Conservation (phyloP, 768 basidiomycete genomes). For the Lentinula sp. region DNA sequence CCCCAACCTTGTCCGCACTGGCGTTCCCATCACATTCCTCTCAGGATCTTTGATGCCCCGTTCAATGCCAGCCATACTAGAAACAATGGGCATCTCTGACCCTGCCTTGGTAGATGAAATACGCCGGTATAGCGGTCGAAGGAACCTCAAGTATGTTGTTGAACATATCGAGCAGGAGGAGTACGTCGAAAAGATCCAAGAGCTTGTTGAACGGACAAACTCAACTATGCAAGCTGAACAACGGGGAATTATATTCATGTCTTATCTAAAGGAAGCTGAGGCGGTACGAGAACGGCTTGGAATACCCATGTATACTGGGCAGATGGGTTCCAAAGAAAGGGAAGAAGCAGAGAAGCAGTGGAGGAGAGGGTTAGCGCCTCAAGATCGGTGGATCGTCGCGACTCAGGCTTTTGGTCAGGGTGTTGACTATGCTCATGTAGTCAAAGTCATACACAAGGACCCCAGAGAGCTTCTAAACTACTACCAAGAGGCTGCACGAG, state of each 20-base stretch:
- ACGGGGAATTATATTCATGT: not conserved
- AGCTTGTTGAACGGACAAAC: not conserved
- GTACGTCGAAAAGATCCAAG: not conserved
- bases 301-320: not conserved
- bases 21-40: not conserved
- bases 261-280: not conserved
- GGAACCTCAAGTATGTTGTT: not conserved
- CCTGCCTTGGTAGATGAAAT: not conserved
- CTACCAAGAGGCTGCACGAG: not conserved
- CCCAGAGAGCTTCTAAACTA: not conserved
- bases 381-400: not conserved
- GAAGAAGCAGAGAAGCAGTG: no score
- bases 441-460: not conserved
- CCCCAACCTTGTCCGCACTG: not conserved
- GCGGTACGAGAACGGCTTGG: not conserved
- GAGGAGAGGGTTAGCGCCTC: no score
- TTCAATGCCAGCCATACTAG: not conserved
- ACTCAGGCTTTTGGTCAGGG: not conserved
- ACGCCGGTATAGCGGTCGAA: not conserved
- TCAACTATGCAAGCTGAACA: not conserved
- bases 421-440: not conserved
- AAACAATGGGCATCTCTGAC: not conserved
- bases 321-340: no score
- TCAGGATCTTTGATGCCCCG: not conserved
- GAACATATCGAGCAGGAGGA: not conserved